Evolutionary conservation across 306 rosid genomes (phyloP), one percentile per base, ranked within the genome.

Genomic region (Glycine soja): DNA sequence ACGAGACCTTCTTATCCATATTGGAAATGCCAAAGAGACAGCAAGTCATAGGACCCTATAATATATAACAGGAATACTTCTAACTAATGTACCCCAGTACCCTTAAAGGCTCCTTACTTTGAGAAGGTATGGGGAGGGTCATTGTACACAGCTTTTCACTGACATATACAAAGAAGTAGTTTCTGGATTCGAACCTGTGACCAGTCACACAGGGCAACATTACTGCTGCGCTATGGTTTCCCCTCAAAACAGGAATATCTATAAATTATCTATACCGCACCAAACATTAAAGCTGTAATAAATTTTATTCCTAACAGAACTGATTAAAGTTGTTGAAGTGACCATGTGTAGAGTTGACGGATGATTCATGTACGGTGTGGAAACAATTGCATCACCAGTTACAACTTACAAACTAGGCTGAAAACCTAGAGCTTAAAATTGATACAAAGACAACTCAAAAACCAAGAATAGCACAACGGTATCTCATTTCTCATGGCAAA

Each of bases 401-500:
- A 61, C 46, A 30, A n/a, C 30, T 18, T 68, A 8, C 10, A 66
- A 3, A 59, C 9, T 7, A 52, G 42, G 4, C 65, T 52, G 34
- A 54, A 76, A 59, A 50, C 73, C 52, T 80, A 54, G 13, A 40
- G n/a, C 62, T 70, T 10, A 15, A 47, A 57, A 62, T 51, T 40
- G 36, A 40, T 40, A 51, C 4, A 38, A 19, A 72, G 46, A 62
- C 51, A 13, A 62, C 54, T 38, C 78, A 36, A 61, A 38, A 72
- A 48, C 47, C 45, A 36, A 61, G 3, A 72, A 11, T 19, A 15
- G 5, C 42, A 50, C 16, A 16, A 54, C 3, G 13, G 45, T 48
- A 61, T 11, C 40, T 62, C 36, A 72, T 48, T 46, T 47, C 12
- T 34, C 24, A 53, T 5, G 30, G 15, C 30, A 66, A 66, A 9